Base-by-base conservation (phyloP, 2,329 filamentous ascomycete species). In the Alternaria sp. region DNA sequence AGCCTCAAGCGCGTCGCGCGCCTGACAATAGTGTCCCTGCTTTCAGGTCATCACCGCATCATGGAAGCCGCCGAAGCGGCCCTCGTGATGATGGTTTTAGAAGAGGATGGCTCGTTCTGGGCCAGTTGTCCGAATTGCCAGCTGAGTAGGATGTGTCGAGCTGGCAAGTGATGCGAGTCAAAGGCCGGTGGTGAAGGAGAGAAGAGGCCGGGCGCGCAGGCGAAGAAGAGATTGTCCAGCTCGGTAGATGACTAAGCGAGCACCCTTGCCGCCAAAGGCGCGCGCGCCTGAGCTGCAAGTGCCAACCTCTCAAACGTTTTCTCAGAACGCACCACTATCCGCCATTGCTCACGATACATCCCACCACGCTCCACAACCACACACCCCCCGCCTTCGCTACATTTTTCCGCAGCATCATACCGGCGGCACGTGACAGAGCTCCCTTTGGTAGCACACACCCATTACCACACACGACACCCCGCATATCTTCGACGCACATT, bases 11-110 rank as follows among this genome's bases (percentile, higher is more conserved):
- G 63, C 64, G 61, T 58, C 54, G 52, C 23, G 66, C 69, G 67
- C 66, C 71, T 73, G 66, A 71, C 64, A 62, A 61, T 61, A 68
- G 78, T 87, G 86, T 88, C 77, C 82, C 85, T 83, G 80, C 83
- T 85, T 80, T 82, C 81, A 88, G 86, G 86, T 89, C 86, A 85
- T 87, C 86, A 85, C 79, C 85, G 80, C 77, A 81, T 89, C 87
- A 85, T 89, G 87, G 82, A 82, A 82, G 82, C 83, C 81, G 76
- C 81, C 73, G 78, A 78, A 76, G 80, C 79, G 83, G 81, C 86
- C 85, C 86, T 92, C 89, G 86, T 87, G 85, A 87, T 85, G 85
- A 91, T 89, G 89, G 89, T 92, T 92, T 92, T 92, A 89, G 82
- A 89, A 86, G 85, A 85, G 88, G 84, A 77, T 79, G 72, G 73